Evolutionary conservation across 2,329 filamentous ascomycete genomes (phyloP).

Genomic region (Paramyrothecium roridum): DNA sequence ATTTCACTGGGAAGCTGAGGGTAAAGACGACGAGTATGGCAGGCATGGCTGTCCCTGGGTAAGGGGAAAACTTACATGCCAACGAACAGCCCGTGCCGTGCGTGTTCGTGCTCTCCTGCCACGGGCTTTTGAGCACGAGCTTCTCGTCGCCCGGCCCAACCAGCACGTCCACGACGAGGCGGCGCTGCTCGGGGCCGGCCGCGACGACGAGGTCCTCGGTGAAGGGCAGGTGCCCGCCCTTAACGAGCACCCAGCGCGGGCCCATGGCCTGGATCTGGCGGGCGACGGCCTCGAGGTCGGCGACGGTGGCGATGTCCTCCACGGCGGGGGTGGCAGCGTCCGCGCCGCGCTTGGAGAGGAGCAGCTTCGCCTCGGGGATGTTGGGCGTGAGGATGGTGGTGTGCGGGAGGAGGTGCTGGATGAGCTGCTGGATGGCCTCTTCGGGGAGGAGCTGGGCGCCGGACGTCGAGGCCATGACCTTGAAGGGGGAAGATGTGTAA

Average conservation of each 20-base stretch:
- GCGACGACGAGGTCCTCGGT: slow-evolving; percentile 60
- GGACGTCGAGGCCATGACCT: slow-evolving; percentile 94
- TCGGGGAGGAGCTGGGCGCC: slow-evolving; percentile 66
- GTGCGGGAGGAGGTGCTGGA: slow-evolving; percentile 57
- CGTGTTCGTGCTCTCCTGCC: slow-evolving; percentile 73
- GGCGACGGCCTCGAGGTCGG: slow-evolving; percentile 68
- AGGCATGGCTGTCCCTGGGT: too few relatives aligned
- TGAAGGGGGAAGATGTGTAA: too few relatives aligned
- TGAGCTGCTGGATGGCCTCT: slow-evolving; percentile 60
- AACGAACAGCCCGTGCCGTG: slow-evolving; percentile 95
- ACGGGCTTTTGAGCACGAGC: slow-evolving; percentile 66
- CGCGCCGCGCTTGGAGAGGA: slow-evolving; percentile 47
- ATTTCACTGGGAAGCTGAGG: neutral
- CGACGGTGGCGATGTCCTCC: slow-evolving; percentile 47
- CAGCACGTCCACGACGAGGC: slow-evolving; percentile 74
- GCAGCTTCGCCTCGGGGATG: slow-evolving; percentile 67
- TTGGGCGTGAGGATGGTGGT: slow-evolving; percentile 75
- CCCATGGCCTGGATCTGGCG: slow-evolving; percentile 65
- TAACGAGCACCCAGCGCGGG: slow-evolving; percentile 77
- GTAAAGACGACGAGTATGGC: neutral
- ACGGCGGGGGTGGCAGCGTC: too few relatives aligned
- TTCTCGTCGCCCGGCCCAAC: slow-evolving; percentile 55
- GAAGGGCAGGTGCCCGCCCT: slow-evolving; percentile 87
- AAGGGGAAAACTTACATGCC: slow-evolving; percentile 61
- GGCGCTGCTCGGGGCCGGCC: slow-evolving; percentile 52